Percentiles rank a stretch among this genome's conserved stretches.
Conservation (phyloP, 2,329 filamentous ascomycete genomes). For the Didymella pinodella region DNA sequence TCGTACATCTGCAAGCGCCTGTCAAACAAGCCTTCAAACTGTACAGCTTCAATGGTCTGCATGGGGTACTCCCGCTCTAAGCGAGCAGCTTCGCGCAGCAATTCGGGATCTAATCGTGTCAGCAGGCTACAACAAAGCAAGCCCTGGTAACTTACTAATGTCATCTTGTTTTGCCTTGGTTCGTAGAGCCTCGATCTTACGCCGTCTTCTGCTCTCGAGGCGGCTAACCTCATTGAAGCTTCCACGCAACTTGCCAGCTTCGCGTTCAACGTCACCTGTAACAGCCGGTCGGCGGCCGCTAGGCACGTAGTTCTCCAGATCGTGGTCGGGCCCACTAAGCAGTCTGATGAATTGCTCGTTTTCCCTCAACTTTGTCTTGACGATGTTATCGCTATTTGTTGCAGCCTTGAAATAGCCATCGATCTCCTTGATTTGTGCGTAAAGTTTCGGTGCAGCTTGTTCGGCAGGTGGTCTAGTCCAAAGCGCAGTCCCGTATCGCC, state of each 20-base stretch:
- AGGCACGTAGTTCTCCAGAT: conserved; percentile 87
- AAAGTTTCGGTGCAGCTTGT: conserved; percentile 75
- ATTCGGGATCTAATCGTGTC: conserved; percentile 67
- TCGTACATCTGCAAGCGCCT: conserved; percentile 83
- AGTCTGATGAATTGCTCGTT: conserved; percentile 78
- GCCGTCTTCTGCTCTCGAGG: conserved; percentile 79
- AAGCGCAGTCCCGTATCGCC: conserved; percentile 84
- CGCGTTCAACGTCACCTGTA: conserved; percentile 79
- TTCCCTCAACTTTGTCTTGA: conserved; percentile 79
- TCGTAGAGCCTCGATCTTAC: conserved; percentile 79
- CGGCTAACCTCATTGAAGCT: conserved; percentile 85
- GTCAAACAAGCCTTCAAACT: conserved; percentile 93
- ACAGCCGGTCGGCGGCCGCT: conserved; percentile 81
- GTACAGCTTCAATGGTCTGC: conserved; percentile 82
- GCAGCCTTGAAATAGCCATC: conserved; percentile 84
- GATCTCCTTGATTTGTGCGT: conserved; percentile 78
- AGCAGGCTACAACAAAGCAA: conserved; percentile 28
- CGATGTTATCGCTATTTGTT: conserved; percentile 70
- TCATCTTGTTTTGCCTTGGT: conserved; percentile 87
- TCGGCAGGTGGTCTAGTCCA: conserved; percentile 78
- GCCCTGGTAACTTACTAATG: conserved; percentile 65
- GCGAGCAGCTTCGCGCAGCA: conserved; percentile 82
- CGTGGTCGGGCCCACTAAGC: conserved; percentile 79
- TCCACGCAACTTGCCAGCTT: conserved; percentile 77
- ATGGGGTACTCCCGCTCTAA: conserved; percentile 87